Base-by-base conservation (phyloP, 345 rosid species). In the Gossypium mustelinum region DNA sequence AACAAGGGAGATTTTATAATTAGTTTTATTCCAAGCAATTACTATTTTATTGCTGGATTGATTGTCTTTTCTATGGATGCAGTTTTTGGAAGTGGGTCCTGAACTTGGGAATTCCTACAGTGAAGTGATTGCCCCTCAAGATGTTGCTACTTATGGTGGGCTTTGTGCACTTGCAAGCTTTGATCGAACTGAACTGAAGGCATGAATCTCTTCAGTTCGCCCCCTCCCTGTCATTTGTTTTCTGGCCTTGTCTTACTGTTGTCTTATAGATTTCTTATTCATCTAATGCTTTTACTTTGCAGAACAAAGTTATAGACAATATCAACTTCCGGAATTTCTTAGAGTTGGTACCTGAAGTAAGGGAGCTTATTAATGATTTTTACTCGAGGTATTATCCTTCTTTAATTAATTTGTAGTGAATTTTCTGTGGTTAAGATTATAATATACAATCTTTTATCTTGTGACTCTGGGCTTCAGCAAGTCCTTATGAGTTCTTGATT, bases 121-220 rank as follows among this genome's bases (percentile, higher is more conserved):
- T 74, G 97, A 93, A 78, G 97, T 93, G 50, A 90, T 96, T 89
- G 99, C 99, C 65, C 81, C 99, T 76, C 99, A 96, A 86, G 99
- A 93, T 81, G 90, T 96, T 81, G 99, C 99, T 44, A 96, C 95
- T 12, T 96, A 93, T 52, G 99, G 99, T 29, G 99, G 99, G 59
- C 95, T 96, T 67, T 93, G 99, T 78, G 99, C 98, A 3, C 93
- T 96, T 82, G 97, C 99, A 47, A 92, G 97, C 84, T 96, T 96
- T 79, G 99, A 96, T 76, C 90, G 99, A 77, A 65, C 94, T 24
- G 99, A 96, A 74, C 78, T 96, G 58, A 96, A 96, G 98, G 99
- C 89, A 86, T 76, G 43, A 67, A 68, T 74, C 67, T 27, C 51
- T 69, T 73, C 13, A 25, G 17, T 60, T 2, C 10, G 64, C 47